phyloP scores from a whole-genome alignment of 2,329 filamentous ascomycete genomes.

The Meredithiella fracta region DNA sequence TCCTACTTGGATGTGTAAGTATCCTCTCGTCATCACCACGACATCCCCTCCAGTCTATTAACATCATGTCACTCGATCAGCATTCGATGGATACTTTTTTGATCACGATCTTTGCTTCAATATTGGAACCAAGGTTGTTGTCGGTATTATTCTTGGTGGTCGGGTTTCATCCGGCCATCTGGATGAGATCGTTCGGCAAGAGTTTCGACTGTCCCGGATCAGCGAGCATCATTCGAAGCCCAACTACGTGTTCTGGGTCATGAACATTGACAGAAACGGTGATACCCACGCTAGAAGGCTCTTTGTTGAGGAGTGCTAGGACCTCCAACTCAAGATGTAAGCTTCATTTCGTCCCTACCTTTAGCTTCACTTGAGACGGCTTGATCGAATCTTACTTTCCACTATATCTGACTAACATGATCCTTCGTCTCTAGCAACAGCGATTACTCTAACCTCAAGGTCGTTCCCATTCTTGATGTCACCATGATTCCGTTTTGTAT shows the following conservation, averaged over 20 bases:
- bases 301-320: neutral
- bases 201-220: neutral
- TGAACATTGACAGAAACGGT: neutral
- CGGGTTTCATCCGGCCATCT: neutral
- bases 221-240: neutral
- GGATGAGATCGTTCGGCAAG: neutral
- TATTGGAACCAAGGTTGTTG: neutral
- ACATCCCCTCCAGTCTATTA: neutral
- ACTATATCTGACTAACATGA: too few relatives aligned
- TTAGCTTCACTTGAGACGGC: neutral
- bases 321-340: neutral
- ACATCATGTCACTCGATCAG: neutral
- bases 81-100: neutral
- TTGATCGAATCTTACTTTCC: too few relatives aligned
- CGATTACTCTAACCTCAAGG: too few relatives aligned
- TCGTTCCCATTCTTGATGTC: neutral
- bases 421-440: too few relatives aligned
- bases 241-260: neutral
- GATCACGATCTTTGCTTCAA: neutral
- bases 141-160: neutral
- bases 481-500: neutral
- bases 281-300: neutral
- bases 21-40: neutral
- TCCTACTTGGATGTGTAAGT: neutral
- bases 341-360: neutral